Evolutionary conservation across 2,329 filamentous ascomycete species (phyloP).

Genomic region (Arthrobotrys entomopaga): DNA sequence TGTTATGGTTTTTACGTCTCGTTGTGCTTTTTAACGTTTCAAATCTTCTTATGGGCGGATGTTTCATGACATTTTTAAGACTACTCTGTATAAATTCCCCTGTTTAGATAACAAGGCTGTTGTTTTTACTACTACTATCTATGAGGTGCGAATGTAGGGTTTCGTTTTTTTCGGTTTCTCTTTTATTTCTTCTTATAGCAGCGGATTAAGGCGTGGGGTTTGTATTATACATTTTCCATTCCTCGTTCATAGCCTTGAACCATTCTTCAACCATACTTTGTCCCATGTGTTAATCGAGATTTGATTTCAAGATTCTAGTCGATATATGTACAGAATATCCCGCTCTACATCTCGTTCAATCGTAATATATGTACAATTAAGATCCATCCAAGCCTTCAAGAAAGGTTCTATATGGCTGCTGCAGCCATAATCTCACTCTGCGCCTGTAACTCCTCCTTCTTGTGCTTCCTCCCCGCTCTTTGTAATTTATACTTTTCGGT

Average conservation of each 20-base stretch:
- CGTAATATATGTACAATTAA: neutral
- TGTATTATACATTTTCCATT: slow-evolving; percentile 16
- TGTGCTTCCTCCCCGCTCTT: slow-evolving; percentile 25
- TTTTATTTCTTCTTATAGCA: neutral
- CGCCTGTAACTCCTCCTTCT: neutral
- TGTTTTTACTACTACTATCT: neutral
- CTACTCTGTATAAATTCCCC: neutral
- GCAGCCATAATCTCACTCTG: slow-evolving; percentile 12
- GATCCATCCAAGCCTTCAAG: too few relatives aligned
- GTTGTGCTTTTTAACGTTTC: neutral
- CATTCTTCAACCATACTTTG: too few relatives aligned
- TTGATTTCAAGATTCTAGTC: neutral
- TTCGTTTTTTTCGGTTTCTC: neutral
- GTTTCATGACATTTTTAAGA: slow-evolving; percentile 3
- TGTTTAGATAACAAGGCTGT: slow-evolving; percentile 23
- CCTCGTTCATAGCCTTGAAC: neutral
- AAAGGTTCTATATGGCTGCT: slow-evolving; percentile 7
- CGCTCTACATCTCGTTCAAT: neutral
- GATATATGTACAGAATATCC: slow-evolving; percentile 11
- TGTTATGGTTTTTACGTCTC: neutral
- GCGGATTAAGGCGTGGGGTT: neutral
- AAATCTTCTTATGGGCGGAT: neutral
- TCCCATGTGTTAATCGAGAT: neutral
- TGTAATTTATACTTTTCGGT: slow-evolving; percentile 39
- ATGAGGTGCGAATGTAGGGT: slow-evolving; percentile 15